Base-by-base conservation (phyloP, 306 rosid species). In the Castanopsis chinensis region DNA sequence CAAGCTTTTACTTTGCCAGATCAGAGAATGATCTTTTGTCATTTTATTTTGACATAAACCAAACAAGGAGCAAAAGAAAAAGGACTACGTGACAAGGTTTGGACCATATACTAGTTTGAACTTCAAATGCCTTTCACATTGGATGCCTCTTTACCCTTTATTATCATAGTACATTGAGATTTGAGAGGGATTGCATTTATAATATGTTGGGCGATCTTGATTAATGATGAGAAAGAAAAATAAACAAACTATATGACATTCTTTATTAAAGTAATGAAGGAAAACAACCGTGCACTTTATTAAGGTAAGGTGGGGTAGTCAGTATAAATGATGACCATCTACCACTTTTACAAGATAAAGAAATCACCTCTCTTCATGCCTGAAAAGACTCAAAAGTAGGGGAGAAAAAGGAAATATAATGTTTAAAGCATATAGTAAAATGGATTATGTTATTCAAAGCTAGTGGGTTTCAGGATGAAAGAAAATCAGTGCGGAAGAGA, bases 341-440 rank as follows among this genome's bases (percentile, higher is more conserved):
- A 74, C 41, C 51, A 52, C 75, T 37, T 75, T 59, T 75, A 19
- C 37, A 75, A 41, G 65, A 76, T 76, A 49, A 65, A 51, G 52
- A 30, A 27, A 25, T 60, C 35, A 13, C 35, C 30, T 30, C 20
- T 41, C 37, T 76, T 82, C 65, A 69, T 84, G 89, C 88, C 86
- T 88, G 74, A 84, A 88, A 86, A 88, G 91, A 10, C 83, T 76
- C 76, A 77, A 86, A 85, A 83, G 75, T 15, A 21, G 9, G 43
- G 45, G 76, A 49, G 7, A 80, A 76, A 84, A 76, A 60, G 57
- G 35, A 72, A 20, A 30, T 74, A 30, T 74, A 51, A 75, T 69
- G 54, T 28, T 27, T 28, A 82, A 74, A 85, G 75, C 75, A 76
- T 76, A 76, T 76, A 23, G 67, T 73, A 74, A 79, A 74, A 65